A percentile compares a stretch with the other conserved stretches of the same genome.
These are phyloP conservation scores for Xerocomus cyaneibrunnescens DNA, from an alignment of 1,284 basidiomycete genomes.

Conservation along the genomic window DNA sequence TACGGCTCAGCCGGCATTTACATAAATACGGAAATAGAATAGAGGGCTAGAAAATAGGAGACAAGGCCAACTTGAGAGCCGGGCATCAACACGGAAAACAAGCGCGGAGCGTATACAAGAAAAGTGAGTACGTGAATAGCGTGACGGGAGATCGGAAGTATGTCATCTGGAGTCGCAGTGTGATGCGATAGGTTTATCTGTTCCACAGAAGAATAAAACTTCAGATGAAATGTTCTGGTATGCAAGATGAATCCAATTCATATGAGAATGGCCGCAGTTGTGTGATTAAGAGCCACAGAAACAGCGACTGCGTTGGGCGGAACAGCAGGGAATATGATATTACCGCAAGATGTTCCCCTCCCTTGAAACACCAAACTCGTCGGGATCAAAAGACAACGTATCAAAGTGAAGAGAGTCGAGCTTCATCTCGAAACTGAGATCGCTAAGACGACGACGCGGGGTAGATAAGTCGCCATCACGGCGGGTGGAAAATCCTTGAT, in stretches of 20 bases:
- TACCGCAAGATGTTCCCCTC: slow-evolving; percentile 14
- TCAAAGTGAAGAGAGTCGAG: slow-evolving; percentile 72
- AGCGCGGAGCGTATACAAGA: slow-evolving; percentile 15
- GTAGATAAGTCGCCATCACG: slow-evolving; percentile 1
- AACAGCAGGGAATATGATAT: slow-evolving; percentile 8
- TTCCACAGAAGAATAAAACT: neutral
- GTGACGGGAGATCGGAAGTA: slow-evolving; percentile 3
- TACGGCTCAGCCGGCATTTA: slow-evolving; percentile 17
- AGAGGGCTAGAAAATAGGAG: neutral
- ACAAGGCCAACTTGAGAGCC: slow-evolving; percentile 5
- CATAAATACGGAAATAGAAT: neutral
- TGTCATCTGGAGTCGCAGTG: slow-evolving; percentile 7
- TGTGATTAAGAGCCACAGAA: slow-evolving; percentile 3
- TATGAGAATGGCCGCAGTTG: slow-evolving; percentile 2
- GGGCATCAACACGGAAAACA: slow-evolving; percentile 12
- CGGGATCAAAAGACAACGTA: slow-evolving; percentile 59
- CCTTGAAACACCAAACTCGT: slow-evolving; percentile 43
- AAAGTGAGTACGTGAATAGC: slow-evolving; percentile 13
- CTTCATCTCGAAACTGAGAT: slow-evolving; percentile 56
- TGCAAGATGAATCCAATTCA: slow-evolving; percentile 3
- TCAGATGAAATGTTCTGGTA: slow-evolving; percentile 1
- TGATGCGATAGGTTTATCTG: slow-evolving; percentile 3
- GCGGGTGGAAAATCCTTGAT: slow-evolving; percentile 4
- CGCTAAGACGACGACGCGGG: slow-evolving; percentile 21
- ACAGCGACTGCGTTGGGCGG: neutral